Base-by-base conservation (phyloP, 2,329 filamentous ascomycete genomes). In the Colletotrichum lini region DNA sequence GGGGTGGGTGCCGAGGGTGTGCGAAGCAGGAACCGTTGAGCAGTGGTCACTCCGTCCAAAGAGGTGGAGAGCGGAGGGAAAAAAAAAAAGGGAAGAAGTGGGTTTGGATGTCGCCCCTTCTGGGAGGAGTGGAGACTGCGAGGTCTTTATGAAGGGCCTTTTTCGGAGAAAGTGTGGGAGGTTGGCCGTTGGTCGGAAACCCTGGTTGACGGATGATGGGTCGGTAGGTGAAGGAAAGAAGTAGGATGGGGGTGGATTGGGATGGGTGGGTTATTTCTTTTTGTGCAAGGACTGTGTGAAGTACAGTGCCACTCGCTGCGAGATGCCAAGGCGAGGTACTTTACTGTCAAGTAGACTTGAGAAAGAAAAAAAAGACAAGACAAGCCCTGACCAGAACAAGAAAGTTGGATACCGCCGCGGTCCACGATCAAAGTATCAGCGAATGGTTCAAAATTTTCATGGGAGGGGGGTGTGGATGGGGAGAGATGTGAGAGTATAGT, bases 101-200 rank as follows among this genome's bases (percentile, higher is more conserved):
- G 68, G 58, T 71, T 71, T 71, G 68, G 52, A 71, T 53, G 68
- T 71, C 68, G 68, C 68, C 68, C 56, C 68, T 71, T 71, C 66
- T 70, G 67, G 70, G 66, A 70, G 62, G 59, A 73, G 71, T 73
- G 71, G 71, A 71, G 63, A 53, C 60, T 45, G 15, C 63, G 56
- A 61, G 61, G 56, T 58, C 59, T 67, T 71, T 71, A 71, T 71
- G 71, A 67, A 71, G 65, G 65, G 44, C 68, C 65, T 71, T 71
- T 71, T 71, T 68, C 65, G 68, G 71, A 71, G 71, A 60, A 59
- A 71, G 71, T 70, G 62, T 71, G 65, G 68, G 68, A 71, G 68
- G 65, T 71, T 68, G 58, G 68, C 65, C 68, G 68, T 71, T 68
- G 65, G 65, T 68, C 52, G 58, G 47, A 44, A 65, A 60, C 49